Evolutionary conservation across 306 rosid genomes (phyloP), one percentile per base, ranked within the genome.

Genomic region (Acacia melanoxylon): DNA sequence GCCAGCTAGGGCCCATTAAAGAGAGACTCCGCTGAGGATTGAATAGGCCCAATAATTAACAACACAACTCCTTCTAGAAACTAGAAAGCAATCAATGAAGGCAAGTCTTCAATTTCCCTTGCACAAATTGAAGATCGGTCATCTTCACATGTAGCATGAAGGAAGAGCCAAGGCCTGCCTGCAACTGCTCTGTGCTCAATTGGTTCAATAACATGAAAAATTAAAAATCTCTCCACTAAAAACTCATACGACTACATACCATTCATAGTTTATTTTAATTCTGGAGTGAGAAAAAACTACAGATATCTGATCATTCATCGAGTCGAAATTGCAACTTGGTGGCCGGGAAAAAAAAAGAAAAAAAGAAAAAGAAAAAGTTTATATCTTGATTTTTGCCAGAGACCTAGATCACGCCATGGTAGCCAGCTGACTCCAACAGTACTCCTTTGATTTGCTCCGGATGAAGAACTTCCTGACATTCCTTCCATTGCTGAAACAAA

Each of bases 371-470:
- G 24, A 59, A 3, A 4, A 59, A 42, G 61, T 33, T 33, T 63
- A 8, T 27, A 11, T 63, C 40, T 63, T 37, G 41, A 37, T 37
- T 5, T 0, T 6, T 5, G 4, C 19, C 33, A 51, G 20, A 37
- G 49, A 19, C 13, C 63, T 85, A 95, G 41, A 85, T 81, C 84
- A 84, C 79, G 70, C 85, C 72, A 83, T 86, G 90, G 83, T 86
- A 88, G 74, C 94, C 97, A 81, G 94, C 97, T 68, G 91, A 91
- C 72, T 93, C 99, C 97, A 92, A 83, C 41, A 93, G 98, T 54
- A 86, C 91, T 27, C 94, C 96, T 80, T 93, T 95, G 79, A 95
- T 91, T 61, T 93, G 93, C 78, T 95, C 99, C 1, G 99, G 98
- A 77, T 85, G 87, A 12, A 90, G 88, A 12, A 89, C 87, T 33